Evolutionary conservation across 2,329 filamentous ascomycete species (phyloP).

Genomic region (Diaporthe amygdali): DNA sequence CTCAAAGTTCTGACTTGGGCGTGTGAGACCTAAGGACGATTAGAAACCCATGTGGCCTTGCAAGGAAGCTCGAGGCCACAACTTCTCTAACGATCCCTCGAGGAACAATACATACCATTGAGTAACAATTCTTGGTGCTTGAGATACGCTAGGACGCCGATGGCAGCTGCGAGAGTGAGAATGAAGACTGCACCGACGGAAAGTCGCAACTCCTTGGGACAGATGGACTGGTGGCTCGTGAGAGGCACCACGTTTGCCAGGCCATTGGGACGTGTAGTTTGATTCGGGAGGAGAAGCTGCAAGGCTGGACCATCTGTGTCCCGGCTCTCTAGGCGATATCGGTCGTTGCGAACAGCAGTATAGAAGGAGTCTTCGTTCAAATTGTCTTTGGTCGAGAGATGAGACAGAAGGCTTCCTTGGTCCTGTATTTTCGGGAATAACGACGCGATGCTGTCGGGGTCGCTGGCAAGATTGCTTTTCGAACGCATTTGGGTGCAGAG

Average conservation of each 20-base stretch:
- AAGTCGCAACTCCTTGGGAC: conserved; percentile 3
- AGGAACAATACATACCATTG: conserved; percentile 19
- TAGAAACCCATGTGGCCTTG: neutral
- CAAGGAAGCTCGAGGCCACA: neutral
- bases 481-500: conserved; percentile 27
- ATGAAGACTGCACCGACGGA: neutral
- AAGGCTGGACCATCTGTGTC: neutral
- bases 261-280: neutral
- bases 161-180: conserved; percentile 12
- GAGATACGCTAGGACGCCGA: conserved; percentile 20
- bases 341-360: neutral
- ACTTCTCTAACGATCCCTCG: neutral
- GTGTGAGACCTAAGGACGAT: conserved; percentile 33
- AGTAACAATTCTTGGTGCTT: conserved; percentile 23
- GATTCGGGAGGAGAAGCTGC: neutral
- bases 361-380: conserved; percentile 1
- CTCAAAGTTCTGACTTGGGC: conserved; percentile 38
- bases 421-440: conserved; percentile 30
- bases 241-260: neutral
- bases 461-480: conserved; percentile 28
- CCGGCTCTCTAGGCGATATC: neutral
- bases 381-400: conserved; percentile 20
- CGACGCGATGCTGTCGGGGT: conserved; percentile 34
- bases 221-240: neutral
- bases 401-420: conserved; percentile 14